A percentile compares a stretch with the other conserved stretches of the same genome.
These are phyloP conservation scores for Didymella keratinophila DNA, from an alignment of 2,329 filamentous ascomycete species.

Conservation along the genomic window DNA sequence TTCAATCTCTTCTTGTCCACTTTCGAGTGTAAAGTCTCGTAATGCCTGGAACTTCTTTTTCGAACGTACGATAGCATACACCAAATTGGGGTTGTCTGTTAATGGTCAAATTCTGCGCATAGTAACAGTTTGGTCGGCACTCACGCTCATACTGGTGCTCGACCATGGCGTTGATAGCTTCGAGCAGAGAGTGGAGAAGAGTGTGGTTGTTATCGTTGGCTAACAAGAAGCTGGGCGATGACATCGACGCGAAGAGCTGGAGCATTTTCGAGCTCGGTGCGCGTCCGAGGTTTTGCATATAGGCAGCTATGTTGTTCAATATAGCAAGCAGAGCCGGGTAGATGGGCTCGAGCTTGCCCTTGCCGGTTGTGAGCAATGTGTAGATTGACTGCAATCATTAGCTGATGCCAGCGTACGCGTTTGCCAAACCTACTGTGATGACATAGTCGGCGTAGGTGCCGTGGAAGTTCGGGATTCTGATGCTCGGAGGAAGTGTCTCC, in stretches of 20 bases:
- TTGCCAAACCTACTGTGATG: constrained; percentile 71
- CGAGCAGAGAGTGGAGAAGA: constrained; percentile 80
- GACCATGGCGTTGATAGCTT: constrained; percentile 87
- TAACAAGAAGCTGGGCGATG: constrained; percentile 87
- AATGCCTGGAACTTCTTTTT: constrained; percentile 85
- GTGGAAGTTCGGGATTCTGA: constrained; percentile 82
- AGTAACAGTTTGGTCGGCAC: constrained; percentile 35
- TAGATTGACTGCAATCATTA: constrained; percentile 76
- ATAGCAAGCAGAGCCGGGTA: constrained; percentile 92
- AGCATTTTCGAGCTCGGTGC: constrained; percentile 81
- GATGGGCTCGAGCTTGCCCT: constrained; percentile 87
- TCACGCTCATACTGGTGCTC: constrained; percentile 85
- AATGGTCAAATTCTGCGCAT: background rate
- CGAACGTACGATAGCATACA: constrained; percentile 81
- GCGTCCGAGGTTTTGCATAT: constrained; percentile 77
- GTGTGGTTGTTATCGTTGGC: constrained; percentile 91
- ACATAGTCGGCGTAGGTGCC: constrained; percentile 94
- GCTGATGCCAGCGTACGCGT: constrained; percentile 12
- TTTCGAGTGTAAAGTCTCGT: constrained; percentile 88
- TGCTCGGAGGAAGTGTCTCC: constrained; percentile 81
- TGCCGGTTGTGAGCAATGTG: constrained; percentile 86
- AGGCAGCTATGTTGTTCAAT: constrained; percentile 90
- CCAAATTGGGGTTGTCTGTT: constrained; percentile 78
- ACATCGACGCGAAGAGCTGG: constrained; percentile 91
- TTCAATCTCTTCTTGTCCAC: constrained; percentile 89